These are phyloP conservation scores for Berkeleyomyces rouxiae DNA, from an alignment of 2,329 filamentous ascomycete species.

Conservation along the genomic window DNA sequence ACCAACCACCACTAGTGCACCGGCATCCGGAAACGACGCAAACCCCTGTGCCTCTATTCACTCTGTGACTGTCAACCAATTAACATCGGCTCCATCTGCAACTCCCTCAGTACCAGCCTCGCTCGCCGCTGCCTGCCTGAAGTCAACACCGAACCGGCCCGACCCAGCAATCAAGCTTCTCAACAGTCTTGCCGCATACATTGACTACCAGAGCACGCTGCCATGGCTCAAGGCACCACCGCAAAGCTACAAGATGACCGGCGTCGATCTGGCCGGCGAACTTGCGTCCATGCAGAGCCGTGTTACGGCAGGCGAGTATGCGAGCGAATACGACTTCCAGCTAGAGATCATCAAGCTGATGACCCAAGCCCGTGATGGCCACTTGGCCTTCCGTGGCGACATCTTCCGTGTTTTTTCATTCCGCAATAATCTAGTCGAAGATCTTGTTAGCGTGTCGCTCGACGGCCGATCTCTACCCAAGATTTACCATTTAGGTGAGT, in stretches of 20 bases:
- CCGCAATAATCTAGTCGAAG: slow-evolving; percentile 20
- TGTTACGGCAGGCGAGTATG: slow-evolving; percentile 26
- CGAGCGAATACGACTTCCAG: slow-evolving; percentile 39
- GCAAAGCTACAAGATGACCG: slow-evolving; percentile 30
- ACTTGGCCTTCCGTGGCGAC: slow-evolving; percentile 42
- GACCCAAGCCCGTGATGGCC: slow-evolving; percentile 44
- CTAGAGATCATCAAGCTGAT: slow-evolving; percentile 33
- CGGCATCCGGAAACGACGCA: not conserved
- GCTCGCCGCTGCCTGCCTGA: slow-evolving; percentile 24
- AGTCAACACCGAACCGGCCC: slow-evolving; percentile 24
- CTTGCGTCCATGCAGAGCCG: slow-evolving; percentile 30
- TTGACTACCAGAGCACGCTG: slow-evolving; percentile 32
- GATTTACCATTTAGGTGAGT: slow-evolving; percentile 34
- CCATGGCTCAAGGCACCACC: slow-evolving; percentile 36
- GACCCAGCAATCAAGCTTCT: slow-evolving; percentile 22
- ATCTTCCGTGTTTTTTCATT: slow-evolving; percentile 34
- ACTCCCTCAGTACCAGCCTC: slow-evolving; percentile 22
- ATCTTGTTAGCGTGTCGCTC: slow-evolving; percentile 41
- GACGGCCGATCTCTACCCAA: slow-evolving; percentile 43
- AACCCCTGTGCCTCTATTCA: slow-evolving; percentile 5
- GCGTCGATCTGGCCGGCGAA: slow-evolving; percentile 29
- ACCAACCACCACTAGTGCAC: not conserved
- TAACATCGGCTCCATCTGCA: slow-evolving; percentile 14
- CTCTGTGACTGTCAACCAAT: not conserved
- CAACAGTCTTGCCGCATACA: slow-evolving; percentile 25